These are phyloP conservation scores for Boletus holoroseus DNA, from an alignment of 1,284 basidiomycete genomes.

Conservation along the genomic window DNA sequence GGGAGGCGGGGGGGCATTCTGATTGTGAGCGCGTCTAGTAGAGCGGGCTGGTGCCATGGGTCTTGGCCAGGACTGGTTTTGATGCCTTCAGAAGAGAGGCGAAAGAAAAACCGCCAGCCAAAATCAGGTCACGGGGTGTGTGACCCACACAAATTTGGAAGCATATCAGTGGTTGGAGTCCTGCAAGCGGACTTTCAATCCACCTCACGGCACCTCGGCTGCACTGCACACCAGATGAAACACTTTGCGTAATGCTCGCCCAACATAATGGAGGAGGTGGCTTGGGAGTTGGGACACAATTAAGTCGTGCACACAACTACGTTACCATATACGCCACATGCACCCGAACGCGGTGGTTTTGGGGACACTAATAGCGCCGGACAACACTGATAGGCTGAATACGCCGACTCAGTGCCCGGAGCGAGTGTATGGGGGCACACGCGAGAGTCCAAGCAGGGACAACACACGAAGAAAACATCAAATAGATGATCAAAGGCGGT, in stretches of 20 bases:
- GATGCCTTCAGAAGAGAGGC: conserved; percentile 27
- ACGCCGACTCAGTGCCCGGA: background rate
- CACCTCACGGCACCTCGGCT: conserved; percentile 7
- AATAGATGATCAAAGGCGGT: conserved; percentile 1
- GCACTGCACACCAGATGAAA: background rate
- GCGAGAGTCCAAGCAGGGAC: no score
- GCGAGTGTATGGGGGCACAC: background rate
- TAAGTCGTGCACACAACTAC: background rate
- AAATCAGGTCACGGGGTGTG: conserved; percentile 19
- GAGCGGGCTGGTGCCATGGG: conserved; percentile 73
- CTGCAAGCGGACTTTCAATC: conserved; percentile 27
- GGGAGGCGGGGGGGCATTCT: conserved; percentile 16
- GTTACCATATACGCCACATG: conserved; percentile 1
- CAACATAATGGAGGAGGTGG: conserved; percentile 1
- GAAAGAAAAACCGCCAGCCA: conserved; percentile 20
- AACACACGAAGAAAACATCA: background rate
- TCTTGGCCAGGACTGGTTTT: conserved; percentile 44
- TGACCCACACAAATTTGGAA: conserved; percentile 13
- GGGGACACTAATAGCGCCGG: background rate
- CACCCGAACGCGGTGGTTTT: background rate
- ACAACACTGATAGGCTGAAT: background rate
- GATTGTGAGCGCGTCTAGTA: conserved; percentile 43
- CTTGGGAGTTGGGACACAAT: background rate
- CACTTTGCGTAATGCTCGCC: background rate
- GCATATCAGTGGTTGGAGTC: conserved; percentile 37